Percentiles rank a stretch among this genome's conserved stretches.
Evolutionary conservation across 208 protist genomes (phyloP).

Genomic region (Trypanosoma brucei): DNA sequence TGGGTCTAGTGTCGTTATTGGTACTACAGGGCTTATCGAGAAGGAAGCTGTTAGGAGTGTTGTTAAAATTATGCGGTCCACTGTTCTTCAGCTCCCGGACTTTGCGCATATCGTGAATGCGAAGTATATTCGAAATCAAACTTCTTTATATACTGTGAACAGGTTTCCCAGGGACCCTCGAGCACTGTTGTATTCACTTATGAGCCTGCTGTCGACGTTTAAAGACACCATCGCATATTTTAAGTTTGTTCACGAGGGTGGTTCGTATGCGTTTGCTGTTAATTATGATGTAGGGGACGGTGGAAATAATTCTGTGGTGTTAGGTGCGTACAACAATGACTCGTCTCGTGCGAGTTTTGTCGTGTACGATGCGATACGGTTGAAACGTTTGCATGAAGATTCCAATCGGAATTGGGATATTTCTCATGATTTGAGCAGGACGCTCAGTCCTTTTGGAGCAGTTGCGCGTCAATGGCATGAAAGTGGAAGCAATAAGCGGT

Average conservation of each 20-base stretch:
- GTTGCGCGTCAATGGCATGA: conserved; percentile 39
- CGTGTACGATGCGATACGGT: conserved; percentile 4
- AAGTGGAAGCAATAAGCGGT: conserved; percentile 14
- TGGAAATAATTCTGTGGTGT: not conserved
- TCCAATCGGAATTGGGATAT: conserved; percentile 11
- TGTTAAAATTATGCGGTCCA: conserved; percentile 48
- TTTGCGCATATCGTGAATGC: conserved; percentile 60
- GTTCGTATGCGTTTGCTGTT: conserved; percentile 12
- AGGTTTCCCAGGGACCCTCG: conserved; percentile 5
- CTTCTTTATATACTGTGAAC: conserved; percentile 11
- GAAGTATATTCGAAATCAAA: conserved; percentile 48
- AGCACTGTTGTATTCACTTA: conserved; percentile 16
- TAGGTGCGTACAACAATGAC: conserved; percentile 4
- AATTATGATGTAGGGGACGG: not conserved
- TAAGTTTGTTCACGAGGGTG: conserved; percentile 13
- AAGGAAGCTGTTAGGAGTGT: conserved; percentile 36
- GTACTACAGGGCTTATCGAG: conserved; percentile 26
- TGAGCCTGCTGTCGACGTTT: conserved; percentile 20
- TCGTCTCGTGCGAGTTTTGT: not conserved
- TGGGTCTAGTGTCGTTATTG: conserved; percentile 21
- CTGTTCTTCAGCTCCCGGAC: conserved; percentile 50
- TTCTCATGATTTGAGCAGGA: conserved; percentile 3
- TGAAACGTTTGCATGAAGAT: not conserved
- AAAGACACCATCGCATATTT: conserved; percentile 18
- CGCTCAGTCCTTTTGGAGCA: conserved; percentile 28